A percentile compares a stretch with the other conserved stretches of the same genome.
Evolutionary conservation across 2,329 filamentous ascomycete genomes (phyloP).

Genomic region (Neophaeococcomyces aloes): DNA sequence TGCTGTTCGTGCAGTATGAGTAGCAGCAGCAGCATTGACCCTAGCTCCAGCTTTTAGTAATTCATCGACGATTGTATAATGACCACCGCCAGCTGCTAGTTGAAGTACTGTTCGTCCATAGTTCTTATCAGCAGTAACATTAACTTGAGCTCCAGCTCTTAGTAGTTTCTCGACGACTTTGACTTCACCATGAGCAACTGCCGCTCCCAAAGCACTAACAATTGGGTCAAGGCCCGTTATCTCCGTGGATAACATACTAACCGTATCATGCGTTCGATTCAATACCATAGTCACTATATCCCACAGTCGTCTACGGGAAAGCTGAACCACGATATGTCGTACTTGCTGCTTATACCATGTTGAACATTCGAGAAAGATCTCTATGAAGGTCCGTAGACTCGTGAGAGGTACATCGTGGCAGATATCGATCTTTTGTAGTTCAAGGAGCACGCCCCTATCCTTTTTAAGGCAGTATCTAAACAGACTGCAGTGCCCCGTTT

Average conservation of each 20-base stretch:
- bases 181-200: not conserved
- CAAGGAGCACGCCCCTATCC: too few relatives aligned
- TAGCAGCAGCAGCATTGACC: not conserved
- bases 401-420: too few relatives aligned
- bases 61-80: conserved; percentile 10
- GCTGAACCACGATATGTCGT: not conserved
- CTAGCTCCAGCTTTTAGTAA: conserved; percentile 8
- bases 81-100: conserved; percentile 17
- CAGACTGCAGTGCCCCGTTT: too few relatives aligned
- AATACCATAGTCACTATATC: not conserved
- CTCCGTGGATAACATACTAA: not conserved
- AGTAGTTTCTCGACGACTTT: conserved; percentile 6
- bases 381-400: too few relatives aligned
- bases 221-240: too few relatives aligned
- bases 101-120: too few relatives aligned
- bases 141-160: conserved; percentile 8
- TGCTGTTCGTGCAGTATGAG: not conserved
- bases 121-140: not conserved
- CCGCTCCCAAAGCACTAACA: not conserved
- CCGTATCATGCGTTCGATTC: not conserved
- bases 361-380: not conserved
- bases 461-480: too few relatives aligned
- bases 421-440: too few relatives aligned
- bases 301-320: not conserved
- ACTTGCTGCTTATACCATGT: not conserved